A percentile compares a stretch with the other conserved stretches of the same genome.
These are phyloP conservation scores for Geranium rotundifolium DNA, from an alignment of 345 rosid species.

Conservation along the genomic window DNA sequence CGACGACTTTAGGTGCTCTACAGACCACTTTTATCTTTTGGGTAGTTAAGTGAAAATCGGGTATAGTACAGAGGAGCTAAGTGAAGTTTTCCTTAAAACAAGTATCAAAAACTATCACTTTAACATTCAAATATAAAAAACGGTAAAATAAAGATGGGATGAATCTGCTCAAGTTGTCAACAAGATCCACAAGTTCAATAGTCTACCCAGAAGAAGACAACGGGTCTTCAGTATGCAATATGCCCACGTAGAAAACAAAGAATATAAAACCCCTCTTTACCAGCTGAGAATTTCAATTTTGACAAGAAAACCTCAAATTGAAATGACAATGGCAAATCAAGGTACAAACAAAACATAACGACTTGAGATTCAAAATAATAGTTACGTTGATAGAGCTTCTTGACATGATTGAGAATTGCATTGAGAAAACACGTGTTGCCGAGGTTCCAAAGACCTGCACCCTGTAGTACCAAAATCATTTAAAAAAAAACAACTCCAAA, in stretches of 20 bases:
- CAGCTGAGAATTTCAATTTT: slow-evolving; percentile 32
- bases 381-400: slow-evolving; percentile 34
- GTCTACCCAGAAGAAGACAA: slow-evolving; percentile 32
- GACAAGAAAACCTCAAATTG: neutral
- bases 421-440: slow-evolving; percentile 91
- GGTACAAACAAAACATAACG: neutral
- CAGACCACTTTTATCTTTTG: too few species aligned
- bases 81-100: too few species aligned
- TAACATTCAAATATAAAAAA: too few species aligned
- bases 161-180: slow-evolving; percentile 39
- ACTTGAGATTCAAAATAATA: too few species aligned
- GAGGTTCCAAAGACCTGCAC: slow-evolving; percentile 65
- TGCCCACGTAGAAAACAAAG: slow-evolving; percentile 40
- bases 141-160: neutral
- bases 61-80: too few species aligned
- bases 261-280: slow-evolving; percentile 40
- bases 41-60: too few species aligned
- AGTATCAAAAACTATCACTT: too few species aligned
- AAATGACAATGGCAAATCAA: neutral
- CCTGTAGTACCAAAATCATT: slow-evolving; percentile 45
- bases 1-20: too few species aligned
- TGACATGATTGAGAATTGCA: slow-evolving; percentile 32
- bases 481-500: neutral
- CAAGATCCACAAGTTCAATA: slow-evolving; percentile 33
- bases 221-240: slow-evolving; percentile 37